Conservation (phyloP, 164 flowering plant genomes). For the Malania oleifera region DNA sequence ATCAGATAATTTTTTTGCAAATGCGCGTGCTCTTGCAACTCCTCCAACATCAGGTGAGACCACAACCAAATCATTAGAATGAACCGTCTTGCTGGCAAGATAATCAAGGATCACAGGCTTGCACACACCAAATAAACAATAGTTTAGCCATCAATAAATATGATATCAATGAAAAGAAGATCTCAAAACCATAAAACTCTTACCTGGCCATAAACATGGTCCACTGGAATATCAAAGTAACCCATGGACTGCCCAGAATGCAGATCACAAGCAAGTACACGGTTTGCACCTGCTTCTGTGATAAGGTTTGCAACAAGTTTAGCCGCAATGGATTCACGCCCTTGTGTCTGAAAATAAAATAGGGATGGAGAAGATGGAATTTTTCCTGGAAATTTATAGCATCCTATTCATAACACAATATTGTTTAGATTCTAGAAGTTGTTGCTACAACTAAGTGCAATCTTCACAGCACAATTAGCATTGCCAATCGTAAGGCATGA, state of each 20-base stretch:
- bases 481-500: background rate
- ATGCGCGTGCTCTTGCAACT: conserved; percentile 96
- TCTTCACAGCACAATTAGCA: background rate
- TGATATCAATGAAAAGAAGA: background rate
- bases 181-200: background rate
- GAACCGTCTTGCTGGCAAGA: conserved; percentile 86
- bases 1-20: conserved; percentile 95
- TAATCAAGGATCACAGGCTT: conserved; percentile 97
- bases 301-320: conserved; percentile 94
- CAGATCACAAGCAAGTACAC: conserved; percentile 97
- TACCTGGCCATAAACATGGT: conserved; percentile 96
- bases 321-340: conserved; percentile 28
- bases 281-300: conserved; percentile 95
- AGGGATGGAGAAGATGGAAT: background rate
- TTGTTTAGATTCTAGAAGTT: background rate
- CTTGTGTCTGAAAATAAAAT: conserved; percentile 10
- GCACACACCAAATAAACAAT: conserved; percentile 14
- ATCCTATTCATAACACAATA: background rate
- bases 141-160: conserved; percentile 5
- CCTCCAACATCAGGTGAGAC: conserved; percentile 99
- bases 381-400: background rate
- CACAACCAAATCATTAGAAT: conserved; percentile 86
- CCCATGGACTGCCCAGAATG: conserved; percentile 99
- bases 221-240: conserved; percentile 97
- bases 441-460: background rate